phyloP scores from a whole-genome alignment of 768 basidiomycete genomes.

The Nidula microcarpa region DNA sequence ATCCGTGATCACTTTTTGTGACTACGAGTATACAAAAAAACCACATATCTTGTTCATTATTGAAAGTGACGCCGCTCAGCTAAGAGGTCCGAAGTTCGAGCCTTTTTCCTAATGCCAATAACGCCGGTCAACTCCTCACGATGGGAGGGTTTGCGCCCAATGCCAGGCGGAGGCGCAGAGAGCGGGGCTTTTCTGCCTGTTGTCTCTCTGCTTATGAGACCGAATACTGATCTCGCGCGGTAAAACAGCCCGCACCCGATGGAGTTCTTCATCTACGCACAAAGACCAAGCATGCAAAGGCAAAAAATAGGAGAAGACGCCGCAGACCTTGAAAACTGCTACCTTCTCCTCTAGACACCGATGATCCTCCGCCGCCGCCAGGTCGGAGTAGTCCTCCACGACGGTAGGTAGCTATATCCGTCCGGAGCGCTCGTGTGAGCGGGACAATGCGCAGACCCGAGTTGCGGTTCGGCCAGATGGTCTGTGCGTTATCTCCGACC shows the following conservation, averaged over 20 bases:
- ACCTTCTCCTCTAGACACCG: constrained; percentile 69
- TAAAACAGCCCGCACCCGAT: constrained; percentile 79
- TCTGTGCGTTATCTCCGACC: constrained; percentile 74
- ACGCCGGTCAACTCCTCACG: no score
- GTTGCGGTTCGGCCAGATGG: constrained; percentile 74
- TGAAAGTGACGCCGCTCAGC: no score
- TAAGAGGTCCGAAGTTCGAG: no score
- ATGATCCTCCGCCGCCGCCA: constrained; percentile 78
- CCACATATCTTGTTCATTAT: no score
- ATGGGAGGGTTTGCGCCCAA: constrained; percentile 51
- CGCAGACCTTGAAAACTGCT: constrained; percentile 73
- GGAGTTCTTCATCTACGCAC: constrained; percentile 61
- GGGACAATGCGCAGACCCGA: constrained; percentile 53
- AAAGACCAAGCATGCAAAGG: background rate
- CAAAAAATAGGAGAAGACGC: background rate
- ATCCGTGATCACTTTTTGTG: no score
- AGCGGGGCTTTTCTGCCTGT: constrained; percentile 55
- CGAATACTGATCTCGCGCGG: constrained; percentile 83
- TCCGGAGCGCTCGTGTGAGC: constrained; percentile 57
- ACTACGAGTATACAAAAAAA: no score
- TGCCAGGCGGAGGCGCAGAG: constrained; percentile 63
- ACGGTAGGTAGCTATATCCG: constrained; percentile 63
- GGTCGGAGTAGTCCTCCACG: constrained; percentile 90
- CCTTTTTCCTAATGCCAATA: no score
- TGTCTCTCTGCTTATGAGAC: constrained; percentile 41